A percentile compares a stretch with the other conserved stretches of the same genome.
Evolutionary conservation across 805 yeast genomes (phyloP).

Genomic region (Spencermartinsiella europaea): DNA sequence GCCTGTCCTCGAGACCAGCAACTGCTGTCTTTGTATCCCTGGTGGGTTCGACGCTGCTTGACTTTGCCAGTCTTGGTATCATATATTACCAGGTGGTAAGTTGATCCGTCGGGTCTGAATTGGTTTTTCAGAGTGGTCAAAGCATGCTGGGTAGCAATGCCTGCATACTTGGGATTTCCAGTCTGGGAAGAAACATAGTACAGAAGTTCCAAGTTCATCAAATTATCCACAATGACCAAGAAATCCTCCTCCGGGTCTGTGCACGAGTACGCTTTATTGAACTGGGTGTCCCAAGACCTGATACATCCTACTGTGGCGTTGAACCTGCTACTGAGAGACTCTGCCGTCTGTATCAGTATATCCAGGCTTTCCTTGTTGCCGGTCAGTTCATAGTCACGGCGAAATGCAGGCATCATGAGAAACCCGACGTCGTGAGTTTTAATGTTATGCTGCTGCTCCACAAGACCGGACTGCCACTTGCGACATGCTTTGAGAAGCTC

Average conservation of each 20-base stretch:
- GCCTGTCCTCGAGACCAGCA: conserved; percentile 31
- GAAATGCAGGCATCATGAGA: conserved; percentile 25
- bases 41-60: conserved; percentile 25
- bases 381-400: conserved; percentile 24
- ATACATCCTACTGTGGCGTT: conserved; percentile 23
- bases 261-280: conserved; percentile 16
- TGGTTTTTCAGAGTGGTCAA: conserved; percentile 27
- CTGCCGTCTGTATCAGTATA: conserved; percentile 24
- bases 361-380: conserved; percentile 18
- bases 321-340: conserved; percentile 25
- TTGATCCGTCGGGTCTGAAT: conserved; percentile 26
- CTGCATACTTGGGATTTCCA: conserved; percentile 26
- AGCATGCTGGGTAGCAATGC: conserved; percentile 30
- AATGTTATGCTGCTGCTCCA: conserved; percentile 10
- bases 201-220: conserved; percentile 25
- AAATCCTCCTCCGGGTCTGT: conserved; percentile 20
- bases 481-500: not conserved
- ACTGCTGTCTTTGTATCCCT: conserved; percentile 27
- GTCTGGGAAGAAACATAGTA: conserved; percentile 26
- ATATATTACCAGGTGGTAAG: conserved; percentile 27
- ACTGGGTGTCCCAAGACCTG: conserved; percentile 29
- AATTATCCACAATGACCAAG: conserved; percentile 26
- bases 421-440: conserved; percentile 31
- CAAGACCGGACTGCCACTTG: conserved; percentile 2
- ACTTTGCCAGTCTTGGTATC: conserved; percentile 22